Base-by-base conservation (phyloP, 306 rosid genomes). In the Ormosia emarginata region DNA sequence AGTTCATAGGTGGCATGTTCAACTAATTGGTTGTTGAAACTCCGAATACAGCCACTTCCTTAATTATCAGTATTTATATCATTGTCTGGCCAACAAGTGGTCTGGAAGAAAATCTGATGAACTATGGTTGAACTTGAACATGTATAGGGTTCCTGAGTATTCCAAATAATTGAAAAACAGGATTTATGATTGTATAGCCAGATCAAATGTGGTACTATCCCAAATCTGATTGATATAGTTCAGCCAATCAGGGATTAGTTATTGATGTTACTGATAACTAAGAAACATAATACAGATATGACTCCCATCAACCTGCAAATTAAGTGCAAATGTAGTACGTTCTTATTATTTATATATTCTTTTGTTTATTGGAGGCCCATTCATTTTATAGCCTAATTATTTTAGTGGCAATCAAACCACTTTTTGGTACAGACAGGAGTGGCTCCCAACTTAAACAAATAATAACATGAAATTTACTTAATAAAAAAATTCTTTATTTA, bases 201-300 rank as follows among this genome's bases (percentile, higher is more conserved):
- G 30, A 75, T 29, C 69, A 56, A 24, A 40, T 67, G 6, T 67
- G 73, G 50, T 4, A 8, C 36, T 7, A 11, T 12, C 40, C 39
- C 6, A 32, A 24, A 30, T 63, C 44, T 76, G 47, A 58, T 59
- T 41, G 30, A 56, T 59, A 70, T 4, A 4, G 43, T 2, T 56
- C 30, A 43, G 14, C 44, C 33, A 58, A 29, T 59, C 32, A 41
- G 11, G 2, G 10, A 29, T 52, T 73, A 40, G 37, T 52, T 39
- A 0, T 3, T 64, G 80, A 81, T 65, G 74, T 50, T 64, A 64
- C 57, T 36, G 14, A 1, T 63, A 72, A 4, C 74, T 64, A 73
- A 63, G 62, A 79, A 67, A 44, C 70, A 79, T n/a, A 9, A 68
- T 49, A 32, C 44, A 50, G 53, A 34, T 80, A 58, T 80, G 73